phyloP scores from a whole-genome alignment of 108 stramenopile genomes.

The Hondaea fermentalgiana region DNA sequence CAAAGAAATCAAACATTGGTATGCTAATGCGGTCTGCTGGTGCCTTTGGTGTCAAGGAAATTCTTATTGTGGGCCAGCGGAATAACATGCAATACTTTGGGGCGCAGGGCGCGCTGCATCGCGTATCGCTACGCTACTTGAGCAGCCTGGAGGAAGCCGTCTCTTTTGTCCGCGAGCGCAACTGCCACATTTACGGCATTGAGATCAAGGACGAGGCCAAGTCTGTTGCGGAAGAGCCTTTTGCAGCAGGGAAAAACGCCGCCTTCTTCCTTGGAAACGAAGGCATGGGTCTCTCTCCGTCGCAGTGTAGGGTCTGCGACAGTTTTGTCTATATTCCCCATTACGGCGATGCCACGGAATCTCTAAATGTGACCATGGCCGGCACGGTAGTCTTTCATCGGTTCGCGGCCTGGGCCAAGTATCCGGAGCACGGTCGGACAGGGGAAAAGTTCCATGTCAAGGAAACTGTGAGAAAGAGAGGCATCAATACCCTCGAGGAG shows the following conservation, averaged over 20 bases:
- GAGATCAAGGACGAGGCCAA: slow-evolving; percentile 27
- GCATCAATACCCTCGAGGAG: neutral
- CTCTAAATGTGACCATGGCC: slow-evolving; percentile 29
- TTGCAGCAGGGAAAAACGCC: neutral
- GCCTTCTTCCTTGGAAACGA: slow-evolving; percentile 36
- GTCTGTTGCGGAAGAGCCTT: slow-evolving; percentile 10
- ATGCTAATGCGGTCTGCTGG: slow-evolving; percentile 5
- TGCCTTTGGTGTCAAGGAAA: slow-evolving; percentile 20
- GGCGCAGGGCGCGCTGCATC: neutral
- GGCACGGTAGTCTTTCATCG: slow-evolving; percentile 19
- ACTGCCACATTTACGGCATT: slow-evolving; percentile 13
- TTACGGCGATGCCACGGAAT: slow-evolving; percentile 28
- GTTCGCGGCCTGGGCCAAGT: slow-evolving; percentile 20
- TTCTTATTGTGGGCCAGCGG: neutral
- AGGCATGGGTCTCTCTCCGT: slow-evolving; percentile 19
- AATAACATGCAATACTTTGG: slow-evolving; percentile 2
- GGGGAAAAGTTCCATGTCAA: neutral
- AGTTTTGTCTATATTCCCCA: slow-evolving; percentile 37
- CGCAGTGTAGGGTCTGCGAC: slow-evolving; percentile 20
- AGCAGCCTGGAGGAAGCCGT: neutral
- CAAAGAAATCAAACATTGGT: slow-evolving; percentile 22
- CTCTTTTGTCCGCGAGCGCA: neutral
- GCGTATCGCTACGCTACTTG: neutral
- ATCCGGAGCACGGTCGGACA: neutral
- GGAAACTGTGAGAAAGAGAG: neutral